phyloP scores from a whole-genome alignment of 2,329 filamentous ascomycete species.

The Microcera coccophila region DNA sequence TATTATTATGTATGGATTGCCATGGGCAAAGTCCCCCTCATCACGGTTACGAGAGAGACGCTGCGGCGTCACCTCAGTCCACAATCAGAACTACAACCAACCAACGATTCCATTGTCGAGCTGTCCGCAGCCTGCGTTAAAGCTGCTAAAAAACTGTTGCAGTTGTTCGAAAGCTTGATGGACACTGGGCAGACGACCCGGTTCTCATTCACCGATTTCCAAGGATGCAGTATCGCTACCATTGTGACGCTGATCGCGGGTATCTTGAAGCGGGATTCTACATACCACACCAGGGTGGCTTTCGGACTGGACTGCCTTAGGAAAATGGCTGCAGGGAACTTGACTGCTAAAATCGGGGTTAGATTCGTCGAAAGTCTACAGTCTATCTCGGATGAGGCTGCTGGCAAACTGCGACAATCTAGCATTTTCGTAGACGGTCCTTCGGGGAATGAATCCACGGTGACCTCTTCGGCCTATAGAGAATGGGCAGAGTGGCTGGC shows the following conservation, averaged over 20 bases:
- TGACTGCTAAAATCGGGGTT: slow-evolving; percentile 20
- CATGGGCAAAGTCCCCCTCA: slow-evolving; percentile 33
- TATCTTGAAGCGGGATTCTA: slow-evolving; percentile 32
- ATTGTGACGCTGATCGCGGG: slow-evolving; percentile 34
- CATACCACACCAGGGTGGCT: slow-evolving; percentile 26
- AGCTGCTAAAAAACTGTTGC: slow-evolving; percentile 31
- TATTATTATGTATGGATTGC: slow-evolving; percentile 37
- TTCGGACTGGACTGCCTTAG: slow-evolving; percentile 32
- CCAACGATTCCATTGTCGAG: slow-evolving; percentile 11
- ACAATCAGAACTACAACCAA: slow-evolving; percentile 1
- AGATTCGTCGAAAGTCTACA: slow-evolving; percentile 25
- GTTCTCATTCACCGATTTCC: slow-evolving; percentile 39
- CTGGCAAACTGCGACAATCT: slow-evolving; percentile 10
- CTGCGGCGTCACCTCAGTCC: slow-evolving; percentile 17
- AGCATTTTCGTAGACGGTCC: background rate
- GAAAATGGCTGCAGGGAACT: slow-evolving; percentile 33
- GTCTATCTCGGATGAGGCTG: slow-evolving; percentile 20
- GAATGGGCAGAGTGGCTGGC: slow-evolving; percentile 23
- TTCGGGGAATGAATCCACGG: background rate
- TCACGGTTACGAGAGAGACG: slow-evolving; percentile 28
- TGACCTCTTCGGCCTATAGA: slow-evolving; percentile 10
- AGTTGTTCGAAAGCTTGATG: slow-evolving; percentile 29
- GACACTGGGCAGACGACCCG: slow-evolving; percentile 29
- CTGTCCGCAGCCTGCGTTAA: slow-evolving; percentile 28
- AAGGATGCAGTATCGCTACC: slow-evolving; percentile 37